These are phyloP conservation scores for Candida insectorum DNA, from an alignment of 805 yeast species.

Conservation along the genomic window DNA sequence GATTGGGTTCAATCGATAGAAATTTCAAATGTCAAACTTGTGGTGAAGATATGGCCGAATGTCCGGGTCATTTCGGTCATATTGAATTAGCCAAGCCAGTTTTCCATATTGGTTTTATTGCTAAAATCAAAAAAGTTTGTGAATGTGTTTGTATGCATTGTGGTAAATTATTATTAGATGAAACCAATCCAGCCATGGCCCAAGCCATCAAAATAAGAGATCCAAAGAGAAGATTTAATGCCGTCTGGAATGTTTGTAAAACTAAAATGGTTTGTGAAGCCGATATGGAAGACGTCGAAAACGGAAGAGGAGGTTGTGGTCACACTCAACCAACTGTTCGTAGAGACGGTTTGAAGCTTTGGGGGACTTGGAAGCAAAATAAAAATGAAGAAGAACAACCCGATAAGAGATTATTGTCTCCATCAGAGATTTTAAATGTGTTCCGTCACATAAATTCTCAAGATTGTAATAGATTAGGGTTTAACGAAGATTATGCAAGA, in stretches of 20 bases:
- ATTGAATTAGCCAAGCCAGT: constrained; percentile 98
- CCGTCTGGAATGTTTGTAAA: constrained; percentile 92
- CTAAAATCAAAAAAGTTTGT: constrained; percentile 90
- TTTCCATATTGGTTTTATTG: constrained; percentile 94
- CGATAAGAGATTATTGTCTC: constrained; percentile 83
- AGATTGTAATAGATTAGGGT: constrained; percentile 80
- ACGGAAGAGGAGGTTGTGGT: constrained; percentile 96
- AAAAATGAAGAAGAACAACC: constrained; percentile 85
- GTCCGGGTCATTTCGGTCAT: constrained; percentile 99
- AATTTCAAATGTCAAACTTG: constrained; percentile 98
- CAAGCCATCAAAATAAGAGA: constrained; percentile 86
- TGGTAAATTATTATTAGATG: constrained; percentile 90
- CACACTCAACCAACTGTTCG: constrained; percentile 94
- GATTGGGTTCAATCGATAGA: constrained; percentile 95
- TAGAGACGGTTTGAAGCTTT: constrained; percentile 89
- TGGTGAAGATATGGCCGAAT: constrained; percentile 98
- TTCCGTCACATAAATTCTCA: constrained; percentile 85
- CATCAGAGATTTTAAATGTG: constrained; percentile 86
- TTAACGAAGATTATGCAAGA: constrained; percentile 93
- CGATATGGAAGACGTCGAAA: constrained; percentile 37
- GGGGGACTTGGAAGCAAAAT: constrained; percentile 98
- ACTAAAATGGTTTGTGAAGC: constrained; percentile 95
- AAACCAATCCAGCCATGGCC: constrained; percentile 74
- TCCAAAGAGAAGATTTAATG: constrained; percentile 93
- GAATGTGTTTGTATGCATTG: constrained; percentile 99